Evolutionary conservation across 148 eudicot genomes (phyloP), one percentile per base, ranked within the genome.

Genomic region (Chenopodium album): DNA sequence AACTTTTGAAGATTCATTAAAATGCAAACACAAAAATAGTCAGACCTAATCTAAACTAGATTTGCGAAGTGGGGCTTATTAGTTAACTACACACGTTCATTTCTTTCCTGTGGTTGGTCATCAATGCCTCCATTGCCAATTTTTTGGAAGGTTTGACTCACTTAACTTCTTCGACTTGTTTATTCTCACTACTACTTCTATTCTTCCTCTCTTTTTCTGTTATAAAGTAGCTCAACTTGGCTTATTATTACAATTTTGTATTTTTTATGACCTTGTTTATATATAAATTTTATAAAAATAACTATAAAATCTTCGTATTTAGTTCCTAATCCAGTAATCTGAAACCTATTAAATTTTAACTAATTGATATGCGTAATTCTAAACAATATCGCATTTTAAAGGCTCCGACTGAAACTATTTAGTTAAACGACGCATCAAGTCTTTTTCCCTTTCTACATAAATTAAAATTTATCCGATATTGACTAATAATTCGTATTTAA

Each of bases 91-190:
- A 47, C 71, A 71, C 76, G 26, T 83, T 73, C 74, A 62, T 75
- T 72, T 81, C 60, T 76, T 84, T 84, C 78, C 62, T 67, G 17
- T 84, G 87, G 87, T 85, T 81, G 87, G 76, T 85, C 87, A 85
- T 85, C 87, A 77, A 85, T 81, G 84, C 75, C 79, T 64, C 47
- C 47, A 63, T 44, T 31, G 4, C 65, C 56, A n/a, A 70, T 76
- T 17, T n/a, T 11, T 5, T 9, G 77, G 62, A 77, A 48, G 79
- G 81, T 81, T 85, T 81, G 87, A 81, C 84, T 76, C 46, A 54
- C 73, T 19, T 12, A 32, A 62, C 28, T 77, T 76, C 28, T 46
- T 29, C 6, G 7, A 62, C 31, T 64, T 78, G 23, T 66, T 78
- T 70, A 4, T 46, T 64, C 19, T 17, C 11, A 17, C 47, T 37